phyloP scores from a whole-genome alignment of 176 grass and related monocot genomes.

The Urochloa ruziziensis region DNA sequence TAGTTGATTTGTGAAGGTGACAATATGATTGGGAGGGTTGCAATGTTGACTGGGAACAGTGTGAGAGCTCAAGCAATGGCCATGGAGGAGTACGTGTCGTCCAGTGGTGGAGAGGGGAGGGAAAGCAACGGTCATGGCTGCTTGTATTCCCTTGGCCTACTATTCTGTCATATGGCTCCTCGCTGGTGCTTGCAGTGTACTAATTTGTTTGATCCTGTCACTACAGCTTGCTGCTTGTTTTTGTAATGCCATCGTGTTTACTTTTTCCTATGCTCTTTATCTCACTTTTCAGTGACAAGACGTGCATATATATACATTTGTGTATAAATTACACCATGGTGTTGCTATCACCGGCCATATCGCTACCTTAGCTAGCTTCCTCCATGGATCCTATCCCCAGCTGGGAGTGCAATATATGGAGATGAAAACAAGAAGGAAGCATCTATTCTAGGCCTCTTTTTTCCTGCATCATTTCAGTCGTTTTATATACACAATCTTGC shows the following conservation, averaged over 20 bases:
- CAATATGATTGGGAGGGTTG: conserved; percentile 8
- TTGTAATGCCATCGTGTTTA: not conserved
- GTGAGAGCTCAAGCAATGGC: conserved; percentile 16
- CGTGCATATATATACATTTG: conserved; percentile 1
- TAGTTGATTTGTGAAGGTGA: conserved; percentile 39
- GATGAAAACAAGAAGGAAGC: conserved; percentile 22
- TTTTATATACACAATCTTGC: conserved; percentile 14
- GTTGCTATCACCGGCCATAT: conserved; percentile 6
- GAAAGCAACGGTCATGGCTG: conserved; percentile 20
- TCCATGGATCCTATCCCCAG: not conserved
- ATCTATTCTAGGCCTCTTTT: conserved; percentile 25
- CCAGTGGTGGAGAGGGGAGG: not conserved
- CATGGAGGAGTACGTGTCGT: conserved; percentile 2
- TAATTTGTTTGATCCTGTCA: conserved; percentile 29
- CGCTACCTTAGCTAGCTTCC: not conserved
- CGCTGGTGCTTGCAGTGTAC: conserved; percentile 12
- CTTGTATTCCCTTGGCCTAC: conserved; percentile 29
- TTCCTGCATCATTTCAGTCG: conserved; percentile 3
- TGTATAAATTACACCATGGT: not conserved
- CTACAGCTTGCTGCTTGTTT: conserved; percentile 13
- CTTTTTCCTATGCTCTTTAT: conserved; percentile 18
- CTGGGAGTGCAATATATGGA: not conserved
- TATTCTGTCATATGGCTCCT: conserved; percentile 18
- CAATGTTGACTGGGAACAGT: conserved; percentile 38
- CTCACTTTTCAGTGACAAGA: conserved; percentile 37